phyloP scores from a whole-genome alignment of 1,284 basidiomycete species.

The Fomitopsis betulina region DNA sequence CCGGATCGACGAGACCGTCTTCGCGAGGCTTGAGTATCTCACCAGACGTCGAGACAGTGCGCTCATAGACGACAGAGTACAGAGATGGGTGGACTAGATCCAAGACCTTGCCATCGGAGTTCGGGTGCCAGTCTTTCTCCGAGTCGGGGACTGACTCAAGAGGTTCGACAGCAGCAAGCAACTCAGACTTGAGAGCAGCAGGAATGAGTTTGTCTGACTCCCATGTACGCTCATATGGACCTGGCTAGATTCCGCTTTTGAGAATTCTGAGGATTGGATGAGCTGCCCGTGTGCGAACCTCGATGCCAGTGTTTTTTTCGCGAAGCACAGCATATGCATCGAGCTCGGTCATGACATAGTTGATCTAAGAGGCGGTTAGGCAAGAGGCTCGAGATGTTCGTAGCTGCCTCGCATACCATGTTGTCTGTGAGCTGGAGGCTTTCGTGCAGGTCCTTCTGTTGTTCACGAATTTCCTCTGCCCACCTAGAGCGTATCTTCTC shows the following conservation, averaged over 20 bases:
- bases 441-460: not conserved
- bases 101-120: conserved; percentile 17
- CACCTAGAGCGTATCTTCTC: not conserved
- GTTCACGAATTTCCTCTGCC: not conserved
- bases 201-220: conserved; percentile 25
- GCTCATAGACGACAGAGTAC: not conserved
- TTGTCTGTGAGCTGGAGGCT: not conserved
- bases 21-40: no score
- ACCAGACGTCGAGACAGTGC: no score
- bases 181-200: not conserved
- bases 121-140: conserved; percentile 20
- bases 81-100: not conserved
- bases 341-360: not conserved
- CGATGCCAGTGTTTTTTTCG: not conserved
- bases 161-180: not conserved
- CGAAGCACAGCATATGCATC: not conserved
- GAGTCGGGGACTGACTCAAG: conserved; percentile 9
- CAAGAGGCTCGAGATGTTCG: not conserved
- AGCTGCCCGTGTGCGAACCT: not conserved
- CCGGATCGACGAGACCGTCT: no score
- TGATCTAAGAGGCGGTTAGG: not conserved
- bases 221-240: not conserved
- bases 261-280: not conserved
- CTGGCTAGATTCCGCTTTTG: not conserved
- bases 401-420: not conserved